Evolutionary conservation across 176 grass and related monocot species (phyloP).

Genomic region (Oryza brachyantha): DNA sequence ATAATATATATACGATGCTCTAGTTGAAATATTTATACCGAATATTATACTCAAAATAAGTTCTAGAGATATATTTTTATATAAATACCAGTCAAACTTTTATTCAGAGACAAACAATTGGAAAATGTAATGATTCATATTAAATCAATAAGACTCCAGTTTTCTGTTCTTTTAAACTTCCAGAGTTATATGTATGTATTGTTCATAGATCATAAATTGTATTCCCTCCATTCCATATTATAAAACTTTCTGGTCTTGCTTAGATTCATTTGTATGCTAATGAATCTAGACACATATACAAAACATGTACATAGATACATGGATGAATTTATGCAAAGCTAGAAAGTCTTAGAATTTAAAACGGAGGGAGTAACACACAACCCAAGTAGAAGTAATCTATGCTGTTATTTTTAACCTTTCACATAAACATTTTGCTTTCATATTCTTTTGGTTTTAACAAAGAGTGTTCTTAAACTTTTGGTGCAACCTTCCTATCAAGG

Average conservation of each 20-base stretch:
- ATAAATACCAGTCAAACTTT: neutral
- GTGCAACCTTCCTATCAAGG: slow-evolving; percentile 11
- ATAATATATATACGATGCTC: too few species aligned
- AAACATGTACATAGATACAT: too few species aligned
- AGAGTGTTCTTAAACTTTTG: neutral
- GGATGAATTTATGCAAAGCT: too few species aligned
- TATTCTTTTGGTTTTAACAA: neutral
- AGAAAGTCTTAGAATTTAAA: too few species aligned
- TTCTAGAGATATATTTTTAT: neutral
- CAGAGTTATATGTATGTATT: neutral
- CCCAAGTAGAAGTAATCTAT: neutral
- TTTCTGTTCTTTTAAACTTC: neutral
- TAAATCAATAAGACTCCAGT: neutral
- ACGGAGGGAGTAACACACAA: neutral
- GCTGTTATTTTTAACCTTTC: neutral
- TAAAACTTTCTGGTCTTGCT: too few species aligned
- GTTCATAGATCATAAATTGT: neutral
- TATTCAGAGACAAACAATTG: neutral
- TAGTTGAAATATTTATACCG: neutral
- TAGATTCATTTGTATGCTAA: too few species aligned
- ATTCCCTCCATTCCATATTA: too few species aligned
- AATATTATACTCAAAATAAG: neutral
- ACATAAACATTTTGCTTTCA: neutral
- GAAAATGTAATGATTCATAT: too few species aligned
- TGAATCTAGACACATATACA: too few species aligned